Base-by-base conservation (phyloP, 768 basidiomycete genomes). In the Chalciporus piperatus region DNA sequence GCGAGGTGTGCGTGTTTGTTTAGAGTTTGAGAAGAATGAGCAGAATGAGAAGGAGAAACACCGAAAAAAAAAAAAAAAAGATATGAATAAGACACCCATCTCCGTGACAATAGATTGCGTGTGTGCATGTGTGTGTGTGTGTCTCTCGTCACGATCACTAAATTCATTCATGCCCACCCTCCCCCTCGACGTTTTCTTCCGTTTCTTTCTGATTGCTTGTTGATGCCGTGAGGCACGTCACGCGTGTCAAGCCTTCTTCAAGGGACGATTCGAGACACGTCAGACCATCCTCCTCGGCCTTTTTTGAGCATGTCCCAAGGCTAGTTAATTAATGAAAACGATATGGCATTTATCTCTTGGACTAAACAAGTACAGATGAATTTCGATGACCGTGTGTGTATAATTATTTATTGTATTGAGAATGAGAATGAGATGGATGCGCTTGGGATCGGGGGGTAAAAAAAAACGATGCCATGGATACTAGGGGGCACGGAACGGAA, bases 391-490 rank as follows among this genome's bases (percentile, higher is more conserved):
- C 6, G 14, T 9, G 5, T 16, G 9, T 41, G 22, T 22, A 40
- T 50, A 43, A 48, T 45, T 38, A 51, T 4, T 37, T n/a, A 0
- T 13, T 38, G 48, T 46, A 48, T 45, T 30, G 42, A 38, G 37
- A 37, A 44, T 27, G 13, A n/a, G 11, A 20, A 42, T 41, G 25
- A 48, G 58, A 53, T 37, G 35, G n/a, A n/a, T n/a, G n/a, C n/a
- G n/a, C n/a, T n/a, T n/a, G n/a, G n/a, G n/a, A n/a, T n/a, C n/a
- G n/a, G n/a, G n/a, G n/a, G n/a, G n/a, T n/a, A n/a, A 11, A 13
- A 32, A 13, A 4, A 4, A 13, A 10, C 30, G 43, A 56, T 60
- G 50, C 35, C 58, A 60, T 57, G 58, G 52, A 59, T 49, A 60
- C 60, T 35, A 9, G 17, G 32, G 35, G 32, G 35, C n/a, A 28